phyloP scores from a whole-genome alignment of 2,329 filamentous ascomycete species.

The Fusarium domesticum region DNA sequence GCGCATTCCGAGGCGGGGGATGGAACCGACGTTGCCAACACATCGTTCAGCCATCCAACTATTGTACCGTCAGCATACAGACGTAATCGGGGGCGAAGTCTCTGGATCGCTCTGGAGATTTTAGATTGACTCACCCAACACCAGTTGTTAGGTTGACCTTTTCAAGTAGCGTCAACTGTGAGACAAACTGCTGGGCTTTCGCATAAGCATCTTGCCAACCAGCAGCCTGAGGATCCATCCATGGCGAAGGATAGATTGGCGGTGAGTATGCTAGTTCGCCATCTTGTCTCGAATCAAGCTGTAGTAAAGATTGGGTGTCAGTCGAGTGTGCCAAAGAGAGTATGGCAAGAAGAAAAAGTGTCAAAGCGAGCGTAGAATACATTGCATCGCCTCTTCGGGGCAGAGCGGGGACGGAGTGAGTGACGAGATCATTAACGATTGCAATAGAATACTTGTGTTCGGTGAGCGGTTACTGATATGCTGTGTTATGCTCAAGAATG shows the following conservation, averaged over 20 bases:
- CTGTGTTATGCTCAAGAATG: background rate
- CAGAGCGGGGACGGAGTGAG: too few relatives aligned
- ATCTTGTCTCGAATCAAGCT: conserved; percentile 17
- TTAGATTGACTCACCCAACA: conserved; percentile 59
- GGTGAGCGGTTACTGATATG: background rate
- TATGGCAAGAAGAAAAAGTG: conserved; percentile 7
- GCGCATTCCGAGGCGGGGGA: conserved; percentile 67
- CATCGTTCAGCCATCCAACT: conserved; percentile 61
- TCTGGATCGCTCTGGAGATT: too few relatives aligned
- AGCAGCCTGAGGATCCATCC: conserved; percentile 70
- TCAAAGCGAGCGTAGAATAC: conserved; percentile 10
- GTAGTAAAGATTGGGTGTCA: conserved; percentile 21
- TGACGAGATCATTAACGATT: too few relatives aligned
- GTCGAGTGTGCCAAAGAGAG: conserved; percentile 13
- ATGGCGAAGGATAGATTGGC: conserved; percentile 82
- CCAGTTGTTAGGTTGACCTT: conserved; percentile 96
- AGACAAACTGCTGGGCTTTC: conserved; percentile 76
- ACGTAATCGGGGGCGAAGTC: too few relatives aligned
- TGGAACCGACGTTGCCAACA: conserved; percentile 71
- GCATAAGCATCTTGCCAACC: conserved; percentile 74
- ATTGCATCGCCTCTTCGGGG: conserved; percentile 11
- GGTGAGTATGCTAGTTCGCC: conserved; percentile 40
- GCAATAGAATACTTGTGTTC: too few relatives aligned
- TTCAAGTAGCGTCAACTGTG: conserved; percentile 76
- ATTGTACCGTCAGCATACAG: background rate